Conservation (phyloP, 768 basidiomycete species). For the Dendrothele bispora region DNA sequence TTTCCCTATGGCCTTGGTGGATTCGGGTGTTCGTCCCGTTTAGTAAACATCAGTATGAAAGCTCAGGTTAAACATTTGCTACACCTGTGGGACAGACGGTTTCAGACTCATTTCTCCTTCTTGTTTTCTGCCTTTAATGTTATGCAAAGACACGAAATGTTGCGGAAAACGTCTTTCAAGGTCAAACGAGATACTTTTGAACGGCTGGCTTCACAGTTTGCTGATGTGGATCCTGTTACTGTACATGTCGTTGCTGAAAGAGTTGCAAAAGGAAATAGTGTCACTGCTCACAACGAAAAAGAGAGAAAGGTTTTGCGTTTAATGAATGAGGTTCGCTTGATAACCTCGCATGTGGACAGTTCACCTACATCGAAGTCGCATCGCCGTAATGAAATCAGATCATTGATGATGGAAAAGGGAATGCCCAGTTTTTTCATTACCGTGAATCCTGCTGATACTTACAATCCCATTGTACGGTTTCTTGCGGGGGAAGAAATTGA, state of each 20-base stretch:
- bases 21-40: conserved; percentile 29
- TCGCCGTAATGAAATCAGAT: conserved; percentile 37
- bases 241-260: conserved; percentile 21
- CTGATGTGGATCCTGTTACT: conserved; percentile 19
- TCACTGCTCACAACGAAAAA: conserved; percentile 16
- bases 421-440: conserved; percentile 44
- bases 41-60: conserved; percentile 22
- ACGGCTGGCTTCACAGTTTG: conserved; percentile 22
- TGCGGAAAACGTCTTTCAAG: too few relatives aligned
- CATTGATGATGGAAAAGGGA: conserved; percentile 30
- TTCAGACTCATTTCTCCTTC: conserved; percentile 39
- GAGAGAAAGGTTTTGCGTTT: conserved; percentile 26
- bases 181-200: conserved; percentile 21
- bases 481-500: conserved; percentile 34
- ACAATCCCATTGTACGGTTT: conserved; percentile 41
- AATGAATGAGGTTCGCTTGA: conserved; percentile 16
- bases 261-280: conserved; percentile 16
- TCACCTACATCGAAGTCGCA: conserved; percentile 23
- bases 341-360: conserved; percentile 24
- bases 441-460: conserved; percentile 42
- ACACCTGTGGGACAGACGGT: conserved; percentile 25
- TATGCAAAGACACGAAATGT: conserved; percentile 28
- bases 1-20: conserved; percentile 45
- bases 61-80: conserved; percentile 33
- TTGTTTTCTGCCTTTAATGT: conserved; percentile 41